Base-by-base conservation (phyloP, 306 rosid species). In the Macrotyloma uniflorum region DNA sequence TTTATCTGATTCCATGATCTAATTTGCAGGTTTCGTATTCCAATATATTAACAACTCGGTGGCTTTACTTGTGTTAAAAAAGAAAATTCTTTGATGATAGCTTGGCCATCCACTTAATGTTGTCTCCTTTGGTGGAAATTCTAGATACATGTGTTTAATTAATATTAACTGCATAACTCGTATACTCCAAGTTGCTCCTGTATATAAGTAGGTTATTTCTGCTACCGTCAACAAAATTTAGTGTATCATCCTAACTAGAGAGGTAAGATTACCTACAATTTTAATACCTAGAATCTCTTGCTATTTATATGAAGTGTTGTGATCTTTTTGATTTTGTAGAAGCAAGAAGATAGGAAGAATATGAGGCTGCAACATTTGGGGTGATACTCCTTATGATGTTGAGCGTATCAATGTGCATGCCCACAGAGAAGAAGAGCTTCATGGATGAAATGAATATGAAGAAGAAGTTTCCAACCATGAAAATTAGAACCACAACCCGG, bases 51-150 rank as follows among this genome's bases (percentile, higher is more conserved):
- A 42, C 54, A 66, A 65, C 24, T 15, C 32, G 72, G 63, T 74
- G 57, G 72, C 51, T 67, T 23, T 30, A 22, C 16, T 62, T 23
- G 24, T 26, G 77, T 49, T 45, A n/a, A 45, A 36, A 49, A 43
- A 20, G n/a, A n/a, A 8, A 47, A 57, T 66, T 67, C 13, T 49
- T 70, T 28, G 13, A 22, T 22, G 23, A 59, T 24, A 47, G n/a
- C 75, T 51, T 76, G 76, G 79, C 8, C 70, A 50, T 14, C 85
- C 87, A 83, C 85, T 68, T 4, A 8, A 66, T 24, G 23, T 36
- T 72, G 78, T 38, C 83, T 76, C 72, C 54, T 43, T 72, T 24
- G 63, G 64, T 62, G 80, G 81, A 55, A 23, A 46, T 20, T 30
- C 43, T 64, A 72, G 57, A 45, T 20, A 51, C 36, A 42, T 20